Conservation (phyloP, 1,139 yeast species). For the Candida sojae region DNA sequence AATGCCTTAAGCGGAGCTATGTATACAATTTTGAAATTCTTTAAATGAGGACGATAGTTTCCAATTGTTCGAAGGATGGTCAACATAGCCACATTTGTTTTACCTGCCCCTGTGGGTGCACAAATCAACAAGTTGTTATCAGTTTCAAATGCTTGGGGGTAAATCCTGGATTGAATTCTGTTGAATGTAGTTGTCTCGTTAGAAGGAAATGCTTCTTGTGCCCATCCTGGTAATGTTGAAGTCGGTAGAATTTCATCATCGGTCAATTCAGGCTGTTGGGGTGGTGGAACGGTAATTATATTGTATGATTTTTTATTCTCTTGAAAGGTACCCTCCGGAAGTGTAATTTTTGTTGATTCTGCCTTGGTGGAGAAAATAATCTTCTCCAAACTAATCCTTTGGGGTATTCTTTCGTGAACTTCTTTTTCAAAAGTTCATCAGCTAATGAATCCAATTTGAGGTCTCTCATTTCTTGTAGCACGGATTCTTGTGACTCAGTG, state of each 20-base stretch:
- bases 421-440: slow-evolving; percentile 28
- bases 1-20: slow-evolving; percentile 94
- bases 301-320: slow-evolving; percentile 75
- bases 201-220: slow-evolving; percentile 71
- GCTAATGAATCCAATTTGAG: slow-evolving; percentile 25
- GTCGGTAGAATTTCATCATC: slow-evolving; percentile 59
- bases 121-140: slow-evolving; percentile 80
- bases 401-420: slow-evolving; percentile 41
- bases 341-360: slow-evolving; percentile 64
- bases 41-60: slow-evolving; percentile 54
- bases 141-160: slow-evolving; percentile 68
- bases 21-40: slow-evolving; percentile 76
- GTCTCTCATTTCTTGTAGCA: slow-evolving; percentile 24
- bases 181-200: slow-evolving; percentile 70
- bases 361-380: slow-evolving; percentile 65
- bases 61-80: slow-evolving; percentile 66
- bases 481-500: slow-evolving; percentile 36
- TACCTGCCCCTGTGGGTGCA: slow-evolving; percentile 99
- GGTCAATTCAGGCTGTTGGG: slow-evolving; percentile 54
- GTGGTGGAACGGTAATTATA: slow-evolving; percentile 79
- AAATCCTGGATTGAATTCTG: slow-evolving; percentile 81
- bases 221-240: slow-evolving; percentile 76
- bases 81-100: slow-evolving; percentile 91
- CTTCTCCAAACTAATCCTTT: slow-evolving; percentile 62
- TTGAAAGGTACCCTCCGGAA: slow-evolving; percentile 85